Evolutionary conservation across 768 basidiomycete species (phyloP).

Genomic region (Lactifluus pinguis): DNA sequence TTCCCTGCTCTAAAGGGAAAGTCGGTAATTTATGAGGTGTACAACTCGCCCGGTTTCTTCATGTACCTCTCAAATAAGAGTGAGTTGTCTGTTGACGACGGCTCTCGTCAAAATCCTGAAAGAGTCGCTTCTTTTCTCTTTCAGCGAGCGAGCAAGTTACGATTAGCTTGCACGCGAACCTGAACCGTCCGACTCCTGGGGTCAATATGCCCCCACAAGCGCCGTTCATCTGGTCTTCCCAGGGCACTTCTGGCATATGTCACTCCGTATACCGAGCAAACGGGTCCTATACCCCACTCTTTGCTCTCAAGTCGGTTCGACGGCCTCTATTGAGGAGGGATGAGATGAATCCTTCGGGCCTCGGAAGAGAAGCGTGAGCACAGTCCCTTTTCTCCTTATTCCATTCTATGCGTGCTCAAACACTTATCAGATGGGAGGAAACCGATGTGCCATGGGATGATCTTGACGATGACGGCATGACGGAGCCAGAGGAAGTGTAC

Average conservation of each 20-base stretch:
- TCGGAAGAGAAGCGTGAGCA: background rate
- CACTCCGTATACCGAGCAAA: background rate
- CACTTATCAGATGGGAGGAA: constrained; percentile 5
- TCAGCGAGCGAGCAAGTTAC: constrained; percentile 1
- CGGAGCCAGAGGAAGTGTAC: background rate
- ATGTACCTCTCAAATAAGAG: constrained; percentile 9
- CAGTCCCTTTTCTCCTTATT: background rate
- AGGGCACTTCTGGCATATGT: constrained; percentile 2
- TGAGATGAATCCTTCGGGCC: background rate
- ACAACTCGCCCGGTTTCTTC: constrained; percentile 4
- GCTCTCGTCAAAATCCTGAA: too few species aligned
- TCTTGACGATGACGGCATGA: constrained; percentile 4
- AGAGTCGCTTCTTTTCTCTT: too few species aligned
- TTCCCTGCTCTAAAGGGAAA: constrained; percentile 1
- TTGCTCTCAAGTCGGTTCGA: background rate
- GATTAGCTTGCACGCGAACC: background rate
- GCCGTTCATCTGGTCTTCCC: background rate
- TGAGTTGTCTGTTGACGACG: background rate
- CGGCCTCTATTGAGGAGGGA: background rate
- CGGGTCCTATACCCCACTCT: constrained; percentile 3
- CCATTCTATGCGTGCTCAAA: background rate
- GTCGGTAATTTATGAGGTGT: background rate
- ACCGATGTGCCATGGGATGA: constrained; percentile 6
- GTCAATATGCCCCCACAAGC: background rate
- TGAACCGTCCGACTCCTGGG: background rate